Conservation (phyloP, 2,329 filamentous ascomycete species). For the Phaeomoniella chlamydospora region DNA sequence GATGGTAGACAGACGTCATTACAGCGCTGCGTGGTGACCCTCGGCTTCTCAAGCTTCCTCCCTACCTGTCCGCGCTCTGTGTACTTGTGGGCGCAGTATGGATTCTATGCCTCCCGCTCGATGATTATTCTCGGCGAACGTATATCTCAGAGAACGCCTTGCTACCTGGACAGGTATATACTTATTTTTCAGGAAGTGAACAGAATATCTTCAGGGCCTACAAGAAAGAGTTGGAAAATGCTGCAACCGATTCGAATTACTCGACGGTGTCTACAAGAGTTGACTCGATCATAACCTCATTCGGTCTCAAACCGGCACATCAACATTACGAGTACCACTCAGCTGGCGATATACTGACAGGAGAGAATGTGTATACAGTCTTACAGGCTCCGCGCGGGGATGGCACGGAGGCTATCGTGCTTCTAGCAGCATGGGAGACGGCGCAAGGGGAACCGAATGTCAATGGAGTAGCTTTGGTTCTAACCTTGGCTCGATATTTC, state of each 20-base stretch:
- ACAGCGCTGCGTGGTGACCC: slow-evolving; percentile 59
- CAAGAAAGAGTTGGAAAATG: slow-evolving; percentile 60
- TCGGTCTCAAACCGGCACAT: slow-evolving; percentile 73
- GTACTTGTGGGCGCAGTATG: slow-evolving; percentile 75
- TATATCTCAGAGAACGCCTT: slow-evolving; percentile 98
- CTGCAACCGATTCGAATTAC: slow-evolving; percentile 13
- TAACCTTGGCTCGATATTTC: slow-evolving; percentile 87
- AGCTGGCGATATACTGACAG: slow-evolving; percentile 56
- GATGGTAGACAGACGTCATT: slow-evolving; percentile 18
- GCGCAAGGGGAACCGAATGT: slow-evolving; percentile 65
- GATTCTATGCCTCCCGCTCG: slow-evolving; percentile 76
- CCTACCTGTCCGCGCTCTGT: slow-evolving; percentile 74
- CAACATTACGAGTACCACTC: slow-evolving; percentile 80
- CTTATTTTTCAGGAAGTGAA: slow-evolving; percentile 92
- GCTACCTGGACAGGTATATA: slow-evolving; percentile 89
- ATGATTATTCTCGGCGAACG: slow-evolving; percentile 80
- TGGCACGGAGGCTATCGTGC: slow-evolving; percentile 89
- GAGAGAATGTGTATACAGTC: slow-evolving; percentile 87
- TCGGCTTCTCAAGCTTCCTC: slow-evolving; percentile 67
- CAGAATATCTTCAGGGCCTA: slow-evolving; percentile 90
- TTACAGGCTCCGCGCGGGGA: slow-evolving; percentile 88
- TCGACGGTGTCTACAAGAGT: slow-evolving; percentile 45
- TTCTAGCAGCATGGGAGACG: slow-evolving; percentile 81
- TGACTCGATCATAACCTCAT: slow-evolving; percentile 58
- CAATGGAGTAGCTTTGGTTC: slow-evolving; percentile 71